Evolutionary conservation across 1,139 yeast genomes (phyloP), one percentile per base, ranked within the genome.

Genomic region (Candida sanyaensis): DNA sequence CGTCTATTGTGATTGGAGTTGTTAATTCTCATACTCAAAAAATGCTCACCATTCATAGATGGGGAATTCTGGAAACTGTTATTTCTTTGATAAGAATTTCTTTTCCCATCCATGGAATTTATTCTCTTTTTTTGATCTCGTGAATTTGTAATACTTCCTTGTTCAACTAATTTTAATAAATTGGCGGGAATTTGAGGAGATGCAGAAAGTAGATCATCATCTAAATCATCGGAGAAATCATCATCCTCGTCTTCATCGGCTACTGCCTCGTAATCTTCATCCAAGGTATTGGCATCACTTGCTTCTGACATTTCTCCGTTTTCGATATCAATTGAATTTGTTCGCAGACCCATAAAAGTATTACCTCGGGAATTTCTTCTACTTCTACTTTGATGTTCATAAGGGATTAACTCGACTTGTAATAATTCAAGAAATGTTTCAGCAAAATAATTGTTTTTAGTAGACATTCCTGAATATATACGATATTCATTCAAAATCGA

Each of bases 401-500:
- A 64, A 0, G 83, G 72, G 1, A 77, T 65, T 46, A 86, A 64
- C 49, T 81, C 84, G 2, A 84, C 65, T 46, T 81, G 81, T 5
- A 88, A 70, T 54, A 90, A 66, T 59, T 92, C 98, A 43, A 92
- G 66, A 58, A 87, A 90, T 9, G 86, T 86, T 60, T 92, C 97
- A 5, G 93, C 91, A 61, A 79, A 81, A 62, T 90, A 91, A 57
- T 84, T 88, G 55, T 64, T 69, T 29, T 86, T 75, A 57, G 88
- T 85, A 31, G 91, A 88, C 49, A 65, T 65, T 1, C 78, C 78
- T 2, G 90, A 77, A 64, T 83, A 88, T 7, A 88, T 77, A 43
- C 96, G 73, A 66, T 89, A 93, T 64, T 93, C 98, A 55, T 86
- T 87, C 29, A 91, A 80, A 8, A 92, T 83, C 24, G 95, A 84